These are phyloP conservation scores for Globisporangium alternatum DNA, from an alignment of 352 stramenopile genomes.

Conservation along the genomic window DNA sequence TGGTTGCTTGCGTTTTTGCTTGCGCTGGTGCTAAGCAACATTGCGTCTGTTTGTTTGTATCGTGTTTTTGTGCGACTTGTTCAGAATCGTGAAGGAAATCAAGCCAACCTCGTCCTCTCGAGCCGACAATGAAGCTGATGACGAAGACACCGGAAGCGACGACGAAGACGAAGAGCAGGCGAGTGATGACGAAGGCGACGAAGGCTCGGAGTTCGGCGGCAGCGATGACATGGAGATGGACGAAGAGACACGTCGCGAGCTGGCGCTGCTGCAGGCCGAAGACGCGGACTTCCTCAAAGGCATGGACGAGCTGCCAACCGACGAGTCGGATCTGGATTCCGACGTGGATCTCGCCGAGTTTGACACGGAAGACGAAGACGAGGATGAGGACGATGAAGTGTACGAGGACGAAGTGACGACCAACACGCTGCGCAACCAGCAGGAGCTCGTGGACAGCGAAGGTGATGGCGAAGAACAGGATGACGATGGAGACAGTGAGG, in stretches of 20 bases:
- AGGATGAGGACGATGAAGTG: constrained; percentile 26
- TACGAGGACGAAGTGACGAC: constrained; percentile 34
- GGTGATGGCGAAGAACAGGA: constrained; percentile 15
- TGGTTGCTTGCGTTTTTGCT: not conserved
- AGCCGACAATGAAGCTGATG: constrained; percentile 26
- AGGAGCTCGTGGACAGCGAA: constrained; percentile 21
- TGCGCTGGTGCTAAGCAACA: not conserved
- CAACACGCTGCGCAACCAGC: constrained; percentile 62
- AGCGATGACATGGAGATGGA: constrained; percentile 66
- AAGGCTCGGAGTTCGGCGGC: constrained; percentile 18
- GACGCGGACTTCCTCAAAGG: constrained; percentile 80
- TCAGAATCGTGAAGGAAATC: constrained; percentile 61
- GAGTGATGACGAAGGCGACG: constrained; percentile 9
- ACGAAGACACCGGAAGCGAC: constrained; percentile 18
- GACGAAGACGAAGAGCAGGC: constrained; percentile 12
- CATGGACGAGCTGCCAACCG: constrained; percentile 82
- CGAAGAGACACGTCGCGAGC: constrained; percentile 73
- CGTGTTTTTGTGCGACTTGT: not conserved
- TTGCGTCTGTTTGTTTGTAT: not conserved
- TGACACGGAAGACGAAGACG: constrained; percentile 61
- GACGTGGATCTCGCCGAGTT: constrained; percentile 65
- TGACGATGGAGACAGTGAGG: constrained; percentile 15
- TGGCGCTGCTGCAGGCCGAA: constrained; percentile 72
- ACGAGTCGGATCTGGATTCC: constrained; percentile 74
- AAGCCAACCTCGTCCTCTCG: constrained; percentile 17